These are phyloP conservation scores for Phlyctochytrium planicorne DNA, from an alignment of 192 early-diverging fungal genomes.

Conservation along the genomic window DNA sequence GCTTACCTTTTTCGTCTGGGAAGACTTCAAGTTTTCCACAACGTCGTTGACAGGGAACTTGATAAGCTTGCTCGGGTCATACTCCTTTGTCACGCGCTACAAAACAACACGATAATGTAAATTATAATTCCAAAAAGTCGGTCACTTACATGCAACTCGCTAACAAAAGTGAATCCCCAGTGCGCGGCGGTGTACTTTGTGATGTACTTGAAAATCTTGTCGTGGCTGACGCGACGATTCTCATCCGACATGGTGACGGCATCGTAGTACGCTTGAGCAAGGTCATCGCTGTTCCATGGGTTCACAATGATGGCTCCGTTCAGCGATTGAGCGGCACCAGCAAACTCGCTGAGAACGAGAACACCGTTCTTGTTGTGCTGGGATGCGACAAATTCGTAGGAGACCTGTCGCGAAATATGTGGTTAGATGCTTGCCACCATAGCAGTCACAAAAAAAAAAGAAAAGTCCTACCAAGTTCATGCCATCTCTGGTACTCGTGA, in stretches of 20 bases:
- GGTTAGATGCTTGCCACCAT: neutral
- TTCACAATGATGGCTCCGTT: conserved; percentile 98
- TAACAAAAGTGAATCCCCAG: conserved; percentile 95
- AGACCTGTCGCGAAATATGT: conserved; percentile 41
- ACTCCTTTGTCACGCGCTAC: conserved; percentile 63
- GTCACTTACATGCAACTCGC: conserved; percentile 60
- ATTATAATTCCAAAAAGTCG: too few relatives aligned
- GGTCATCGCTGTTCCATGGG: conserved; percentile 98
- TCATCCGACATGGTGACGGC: conserved; percentile 92
- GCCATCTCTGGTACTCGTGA: conserved; percentile 97
- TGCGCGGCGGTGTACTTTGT: conserved; percentile 96
- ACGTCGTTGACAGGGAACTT: conserved; percentile 56
- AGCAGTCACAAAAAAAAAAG: conserved; percentile 1
- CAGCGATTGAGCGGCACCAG: conserved; percentile 96
- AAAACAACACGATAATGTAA: neutral
- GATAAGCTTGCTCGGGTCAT: conserved; percentile 63
- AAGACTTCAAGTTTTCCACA: conserved; percentile 50
- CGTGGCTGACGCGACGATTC: conserved; percentile 75
- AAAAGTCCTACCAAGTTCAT: conserved; percentile 84
- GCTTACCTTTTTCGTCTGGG: conserved; percentile 61
- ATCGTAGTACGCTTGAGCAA: conserved; percentile 82
- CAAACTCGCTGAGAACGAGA: conserved; percentile 95
- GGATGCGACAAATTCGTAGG: conserved; percentile 96
- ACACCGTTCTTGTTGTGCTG: conserved; percentile 90
- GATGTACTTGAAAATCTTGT: conserved; percentile 92